These are phyloP conservation scores for Fusarium luffae DNA, from an alignment of 2,329 filamentous ascomycete genomes.

Conservation along the genomic window DNA sequence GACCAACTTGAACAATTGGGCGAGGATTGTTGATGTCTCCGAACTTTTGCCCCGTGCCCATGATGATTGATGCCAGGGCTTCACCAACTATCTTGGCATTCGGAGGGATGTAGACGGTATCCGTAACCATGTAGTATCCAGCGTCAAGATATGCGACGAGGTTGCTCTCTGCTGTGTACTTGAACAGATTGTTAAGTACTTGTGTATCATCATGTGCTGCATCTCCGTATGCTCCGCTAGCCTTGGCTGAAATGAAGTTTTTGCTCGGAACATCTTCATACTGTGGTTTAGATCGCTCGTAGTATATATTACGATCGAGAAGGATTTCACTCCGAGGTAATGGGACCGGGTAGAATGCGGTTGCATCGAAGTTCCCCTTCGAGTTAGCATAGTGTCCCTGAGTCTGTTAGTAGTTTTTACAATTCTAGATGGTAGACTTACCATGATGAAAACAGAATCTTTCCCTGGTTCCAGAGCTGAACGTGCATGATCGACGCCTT, in stretches of 20 bases:
- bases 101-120: constrained; percentile 62
- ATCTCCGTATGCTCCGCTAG: constrained; percentile 65
- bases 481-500: constrained; percentile 34
- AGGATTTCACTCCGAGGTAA: constrained; percentile 53
- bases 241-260: constrained; percentile 76
- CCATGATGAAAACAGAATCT: constrained; percentile 45
- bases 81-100: constrained; percentile 70
- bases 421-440: background rate
- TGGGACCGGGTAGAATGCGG: constrained; percentile 37
- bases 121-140: constrained; percentile 69
- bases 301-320: constrained; percentile 66
- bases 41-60: constrained; percentile 68
- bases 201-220: constrained; percentile 79
- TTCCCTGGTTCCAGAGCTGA: constrained; percentile 12
- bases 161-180: constrained; percentile 62
- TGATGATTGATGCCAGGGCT: constrained; percentile 62
- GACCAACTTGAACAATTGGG: constrained; percentile 74
- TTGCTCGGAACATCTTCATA: constrained; percentile 70
- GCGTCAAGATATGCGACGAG: constrained; percentile 70
- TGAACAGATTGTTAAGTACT: constrained; percentile 67
- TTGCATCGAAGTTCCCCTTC: constrained; percentile 37
- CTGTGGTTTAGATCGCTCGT: constrained; percentile 79
- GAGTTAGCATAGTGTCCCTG: constrained; percentile 45
- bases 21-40: constrained; percentile 67
- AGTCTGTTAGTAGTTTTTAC: constrained; percentile 13